Evolutionary conservation across 2,329 filamentous ascomycete species (phyloP), one percentile per base, ranked within the genome.

Genomic region (Didymella glomerata): DNA sequence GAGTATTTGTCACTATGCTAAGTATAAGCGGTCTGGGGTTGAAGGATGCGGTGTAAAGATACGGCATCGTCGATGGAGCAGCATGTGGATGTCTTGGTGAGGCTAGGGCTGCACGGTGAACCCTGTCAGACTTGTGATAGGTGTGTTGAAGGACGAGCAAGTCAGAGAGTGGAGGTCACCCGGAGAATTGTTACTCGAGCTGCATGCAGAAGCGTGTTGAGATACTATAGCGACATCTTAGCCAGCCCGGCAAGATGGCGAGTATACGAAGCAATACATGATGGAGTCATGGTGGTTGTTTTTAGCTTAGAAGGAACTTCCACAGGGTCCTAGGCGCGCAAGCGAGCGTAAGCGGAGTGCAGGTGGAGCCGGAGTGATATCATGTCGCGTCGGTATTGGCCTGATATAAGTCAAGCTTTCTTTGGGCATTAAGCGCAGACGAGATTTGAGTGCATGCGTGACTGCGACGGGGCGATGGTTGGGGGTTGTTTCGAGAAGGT

Each of bases 401-500:
- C 30, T 30, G 18, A 41, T 18, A 24, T 28, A 11, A 51, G 32
- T 53, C 18, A 51, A 60, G 55, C 48, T 51, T 54, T 46, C 36
- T 51, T 47, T 27, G 16, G 32, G 50, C 40, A 44, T 28, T 36
- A 61, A 50, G 48, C 50, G 45, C 30, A 65, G 25, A 57, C 54
- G 54, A 60, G 53, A 61, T 41, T 55, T 56, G 57, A 52, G 47
- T 56, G 54, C 30, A 25, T 27, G 45, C 52, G 27, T 30, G 47
- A 54, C 34, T 28, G 34, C n/a, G 28, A 46, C 27, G 41, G 40
- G 40, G 22, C 47, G 50, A 54, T 52, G 54, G 32, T 59, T 45
- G 36, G 50, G 34, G 46, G 20, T 46, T 54, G 68, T 64, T 65
- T 66, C 56, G 54, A 64, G 56, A 61, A 48, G 52, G 32, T 54